A percentile compares a stretch with the other conserved stretches of the same genome.
phyloP scores from a whole-genome alignment of 1,284 basidiomycete species.

The Austroboletus sp. region DNA sequence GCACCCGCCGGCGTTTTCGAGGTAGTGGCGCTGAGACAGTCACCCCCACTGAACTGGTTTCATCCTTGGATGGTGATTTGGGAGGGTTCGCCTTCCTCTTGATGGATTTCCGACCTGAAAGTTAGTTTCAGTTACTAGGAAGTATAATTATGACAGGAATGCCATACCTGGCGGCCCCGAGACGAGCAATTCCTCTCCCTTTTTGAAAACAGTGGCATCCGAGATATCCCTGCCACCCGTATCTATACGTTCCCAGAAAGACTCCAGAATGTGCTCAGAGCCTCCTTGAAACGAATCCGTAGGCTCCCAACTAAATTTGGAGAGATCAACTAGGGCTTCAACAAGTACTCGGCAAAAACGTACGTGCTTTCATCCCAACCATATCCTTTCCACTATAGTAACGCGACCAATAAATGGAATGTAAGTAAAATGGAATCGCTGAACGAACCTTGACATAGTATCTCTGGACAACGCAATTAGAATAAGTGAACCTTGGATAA shows the following conservation, averaged over 20 bases:
- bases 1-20: slow-evolving; percentile 25
- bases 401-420: slow-evolving; percentile 6
- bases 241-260: slow-evolving; percentile 56
- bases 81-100: slow-evolving; percentile 21
- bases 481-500: slow-evolving; percentile 12
- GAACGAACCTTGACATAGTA: slow-evolving; percentile 56
- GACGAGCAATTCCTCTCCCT: slow-evolving; percentile 50
- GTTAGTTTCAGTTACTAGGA: slow-evolving; percentile 4
- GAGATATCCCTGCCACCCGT: slow-evolving; percentile 46
- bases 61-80: slow-evolving; percentile 6
- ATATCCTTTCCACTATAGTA: slow-evolving; percentile 68
- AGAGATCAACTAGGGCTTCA: slow-evolving; percentile 5
- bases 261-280: slow-evolving; percentile 50
- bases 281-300: slow-evolving; percentile 49
- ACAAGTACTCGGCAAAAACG: slow-evolving; percentile 28
- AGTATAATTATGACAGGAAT: slow-evolving; percentile 3
- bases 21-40: slow-evolving; percentile 20
- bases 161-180: slow-evolving; percentile 51
- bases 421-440: neutral
- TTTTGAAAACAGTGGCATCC: slow-evolving; percentile 45
- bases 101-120: slow-evolving; percentile 14
- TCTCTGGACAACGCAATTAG: slow-evolving; percentile 37
- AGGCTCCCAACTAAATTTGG: slow-evolving; percentile 58
- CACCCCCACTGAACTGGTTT: slow-evolving; percentile 6
- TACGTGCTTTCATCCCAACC: slow-evolving; percentile 58